Conservation (phyloP, 768 basidiomycete genomes). For the Guyanaporus albipodus region DNA sequence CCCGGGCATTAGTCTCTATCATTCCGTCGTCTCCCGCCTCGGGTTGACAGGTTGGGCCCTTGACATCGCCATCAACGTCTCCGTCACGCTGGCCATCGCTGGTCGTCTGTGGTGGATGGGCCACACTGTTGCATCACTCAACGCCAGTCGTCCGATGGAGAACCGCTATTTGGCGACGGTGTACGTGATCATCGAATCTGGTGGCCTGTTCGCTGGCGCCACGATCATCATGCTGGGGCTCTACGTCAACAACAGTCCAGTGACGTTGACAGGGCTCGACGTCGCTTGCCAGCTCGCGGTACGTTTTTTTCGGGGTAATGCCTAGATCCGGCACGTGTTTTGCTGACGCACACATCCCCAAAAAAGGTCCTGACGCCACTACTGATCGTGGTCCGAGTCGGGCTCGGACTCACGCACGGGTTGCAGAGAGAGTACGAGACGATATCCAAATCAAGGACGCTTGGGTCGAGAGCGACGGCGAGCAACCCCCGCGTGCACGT, state of each 20-base stretch:
- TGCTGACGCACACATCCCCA: too few species aligned
- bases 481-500: neutral
- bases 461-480: neutral
- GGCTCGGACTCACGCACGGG: neutral
- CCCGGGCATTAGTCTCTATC: neutral
- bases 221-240: constrained; percentile 1
- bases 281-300: neutral
- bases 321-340: too few species aligned
- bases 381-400: neutral
- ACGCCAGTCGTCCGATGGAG: neutral
- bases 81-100: neutral
- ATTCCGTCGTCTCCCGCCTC: neutral
- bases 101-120: constrained; percentile 1
- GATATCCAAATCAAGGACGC: neutral
- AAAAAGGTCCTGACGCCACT: constrained; percentile 1
- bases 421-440: neutral
- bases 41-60: neutral
- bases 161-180: neutral
- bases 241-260: neutral
- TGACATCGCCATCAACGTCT: neutral
- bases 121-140: neutral
- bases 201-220: constrained; percentile 1
- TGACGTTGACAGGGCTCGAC: neutral
- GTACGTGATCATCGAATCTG: neutral
- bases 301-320: neutral